Evolutionary conservation across 1,139 yeast genomes (phyloP).

Genomic region (Candida neerlandica): DNA sequence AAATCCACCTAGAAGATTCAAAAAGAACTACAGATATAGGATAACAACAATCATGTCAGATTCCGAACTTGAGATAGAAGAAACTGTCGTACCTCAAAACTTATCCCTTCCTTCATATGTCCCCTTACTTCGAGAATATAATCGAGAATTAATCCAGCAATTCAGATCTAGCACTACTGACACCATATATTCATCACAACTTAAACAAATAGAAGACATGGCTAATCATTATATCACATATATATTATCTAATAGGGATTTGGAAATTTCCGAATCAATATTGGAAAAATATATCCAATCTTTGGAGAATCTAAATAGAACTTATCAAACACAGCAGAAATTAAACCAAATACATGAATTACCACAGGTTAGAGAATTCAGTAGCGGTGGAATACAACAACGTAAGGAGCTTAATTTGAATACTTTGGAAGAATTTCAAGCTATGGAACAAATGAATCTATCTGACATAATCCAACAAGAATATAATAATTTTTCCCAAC

Average conservation of each 20-base stretch:
- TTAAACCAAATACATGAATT: conserved; percentile 9
- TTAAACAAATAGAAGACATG: conserved; percentile 3
- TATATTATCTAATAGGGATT: conserved; percentile 11
- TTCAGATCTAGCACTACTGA: conserved; percentile 6
- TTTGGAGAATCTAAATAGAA: conserved; percentile 7
- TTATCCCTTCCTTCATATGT: conserved; percentile 15
- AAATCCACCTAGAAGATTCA: neutral
- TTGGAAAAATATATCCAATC: conserved; percentile 8
- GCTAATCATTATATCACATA: conserved; percentile 14
- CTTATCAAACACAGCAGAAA: conserved; percentile 1
- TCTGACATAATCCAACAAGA: conserved; percentile 12
- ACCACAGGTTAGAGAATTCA: conserved; percentile 9
- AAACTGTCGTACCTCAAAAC: conserved; percentile 6
- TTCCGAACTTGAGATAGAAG: neutral
- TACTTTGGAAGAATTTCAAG: conserved; percentile 22
- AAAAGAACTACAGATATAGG: neutral
- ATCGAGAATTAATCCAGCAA: conserved; percentile 12
- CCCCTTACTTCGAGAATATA: conserved; percentile 11
- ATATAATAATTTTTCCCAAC: neutral
- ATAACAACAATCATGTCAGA: neutral
- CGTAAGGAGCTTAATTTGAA: conserved; percentile 26
- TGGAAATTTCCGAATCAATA: conserved; percentile 12
- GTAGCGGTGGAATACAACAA: neutral
- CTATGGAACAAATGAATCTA: conserved; percentile 11
- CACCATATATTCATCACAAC: conserved; percentile 10